Evolutionary conservation across 2,329 filamentous ascomycete species (phyloP), one percentile per base, ranked within the genome.

Genomic region (Ascosphaera apis): DNA sequence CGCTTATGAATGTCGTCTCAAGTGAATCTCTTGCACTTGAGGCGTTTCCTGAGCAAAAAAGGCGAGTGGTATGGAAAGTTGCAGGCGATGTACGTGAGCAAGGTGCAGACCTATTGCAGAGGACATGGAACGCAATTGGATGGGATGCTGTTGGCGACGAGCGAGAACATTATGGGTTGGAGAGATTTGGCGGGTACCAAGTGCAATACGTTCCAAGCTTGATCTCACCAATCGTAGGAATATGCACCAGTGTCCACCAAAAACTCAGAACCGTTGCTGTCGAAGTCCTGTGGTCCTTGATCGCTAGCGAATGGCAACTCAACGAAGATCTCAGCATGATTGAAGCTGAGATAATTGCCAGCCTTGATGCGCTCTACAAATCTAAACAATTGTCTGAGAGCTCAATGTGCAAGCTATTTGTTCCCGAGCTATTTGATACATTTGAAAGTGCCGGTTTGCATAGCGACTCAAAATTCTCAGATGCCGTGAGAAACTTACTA

Each of bases 1-100:
- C 83, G 0, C 61, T 98, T 19, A 65, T 98, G 18, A 83, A 80
- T 49, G 72, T 95, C 2, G 81, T 98, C 2, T 80, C 81, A 3
- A 93, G 83, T 48, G 74, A 84, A 25, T 80, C 77, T 0, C 66
- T 98, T 15, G 84, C 88, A 0, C 66, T 98, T 27, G 88, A 98
- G 52, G 92, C 84, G 0, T 95, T 93, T 50, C 83, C 88, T 0
- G 91, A 98, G 53, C 88, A 98, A 57, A 98, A 95, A 58, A 67
- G 88, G 33, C 66, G 88, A 37, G 86, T 88, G 1, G 86, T 95
- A 1, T 98, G 91, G 88, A 98, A 95, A 59, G 93, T 98, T 50
- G 88, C 86, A 3, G 88, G 88, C 4, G 91, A 98, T 56, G 82
- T 98, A 35, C 70, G 88, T 38, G 84, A 95, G 53, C 69, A 82